Evolutionary conservation across 1,139 yeast species (phyloP), one percentile per base, ranked within the genome.

Genomic region (Kluyveromyces marxianus): DNA sequence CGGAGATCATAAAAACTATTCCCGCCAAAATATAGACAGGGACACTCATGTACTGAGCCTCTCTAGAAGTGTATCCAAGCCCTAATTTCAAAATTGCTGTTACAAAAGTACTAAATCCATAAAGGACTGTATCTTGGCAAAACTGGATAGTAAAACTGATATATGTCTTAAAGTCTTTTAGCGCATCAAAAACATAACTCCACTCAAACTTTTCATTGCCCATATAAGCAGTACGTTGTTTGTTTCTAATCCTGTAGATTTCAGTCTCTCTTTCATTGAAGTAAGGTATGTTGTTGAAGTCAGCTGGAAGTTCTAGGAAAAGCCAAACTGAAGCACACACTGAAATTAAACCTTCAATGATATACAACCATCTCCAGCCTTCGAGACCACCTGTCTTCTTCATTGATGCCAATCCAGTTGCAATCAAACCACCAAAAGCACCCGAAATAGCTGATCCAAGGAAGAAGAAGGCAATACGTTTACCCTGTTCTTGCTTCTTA

Each of bases 221-320:
- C 62, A 60, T 54, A 49, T 60, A 65, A 29, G 52, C 50, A 10
- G 51, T 56, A 38, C 67, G 55, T 47, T 60, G 62, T 44, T 58
- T 56, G 14, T 54, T 51, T 38, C 72, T 54, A 26, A 58, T 46
- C 7, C 42, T 50, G 59, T 57, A 51, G 7, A 54, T 45, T 2
- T 59, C 50, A 46, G 59, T 66, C 52, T 75, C 77, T 26, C 69
- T 66, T 21, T 65, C 71, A 42, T 57, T 59, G 41, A 74, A 60
- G 51, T 73, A 74, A 42, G 59, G 63, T 37, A 75, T 70, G 21
- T 58, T 53, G 3, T 67, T 67, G 25, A 77, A 77, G 44, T 66
- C 60, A 50, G 72, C 72, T 4, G 79, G 79, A 42, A 74, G 49
- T 29, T 57, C 56, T 41, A 63, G 60, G 44, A 62, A 60, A 25